Percentiles rank a stretch among this genome's conserved stretches.
Evolutionary conservation across 2,329 filamentous ascomycete species (phyloP).

Genomic region (Penicillium crustosum): DNA sequence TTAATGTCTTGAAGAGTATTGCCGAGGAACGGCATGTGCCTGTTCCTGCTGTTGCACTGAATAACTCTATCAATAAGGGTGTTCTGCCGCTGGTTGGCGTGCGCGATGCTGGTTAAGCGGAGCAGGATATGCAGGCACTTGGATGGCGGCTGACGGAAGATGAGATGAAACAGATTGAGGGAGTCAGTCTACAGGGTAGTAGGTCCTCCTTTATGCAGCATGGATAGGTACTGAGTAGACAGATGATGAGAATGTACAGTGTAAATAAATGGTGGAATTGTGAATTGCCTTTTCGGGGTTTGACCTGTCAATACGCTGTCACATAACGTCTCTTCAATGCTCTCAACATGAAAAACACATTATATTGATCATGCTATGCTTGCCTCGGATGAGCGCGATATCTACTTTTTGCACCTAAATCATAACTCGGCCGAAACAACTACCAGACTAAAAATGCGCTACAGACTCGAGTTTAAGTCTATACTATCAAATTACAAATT

Average conservation of each 20-base stretch:
- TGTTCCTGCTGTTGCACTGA: constrained; percentile 45
- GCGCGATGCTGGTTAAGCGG: constrained; percentile 43
- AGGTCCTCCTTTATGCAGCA: constrained; percentile 46
- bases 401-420: too few species aligned
- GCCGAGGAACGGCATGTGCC: constrained; percentile 36
- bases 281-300: background rate
- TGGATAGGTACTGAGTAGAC: constrained; percentile 29
- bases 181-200: constrained; percentile 42
- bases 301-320: too few species aligned
- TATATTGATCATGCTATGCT: too few species aligned
- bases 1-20: constrained; percentile 39
- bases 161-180: constrained; percentile 45
- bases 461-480: too few species aligned
- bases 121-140: constrained; percentile 41
- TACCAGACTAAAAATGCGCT: too few species aligned
- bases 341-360: too few species aligned
- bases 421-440: too few species aligned
- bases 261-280: background rate
- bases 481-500: too few species aligned
- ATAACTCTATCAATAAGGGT: constrained; percentile 48
- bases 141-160: constrained; percentile 46
- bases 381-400: too few species aligned
- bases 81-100: constrained; percentile 46
- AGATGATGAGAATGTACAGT: background rate
- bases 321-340: too few species aligned